Conservation (phyloP, 106 monocot species). For the Dendrobium nobile region DNA sequence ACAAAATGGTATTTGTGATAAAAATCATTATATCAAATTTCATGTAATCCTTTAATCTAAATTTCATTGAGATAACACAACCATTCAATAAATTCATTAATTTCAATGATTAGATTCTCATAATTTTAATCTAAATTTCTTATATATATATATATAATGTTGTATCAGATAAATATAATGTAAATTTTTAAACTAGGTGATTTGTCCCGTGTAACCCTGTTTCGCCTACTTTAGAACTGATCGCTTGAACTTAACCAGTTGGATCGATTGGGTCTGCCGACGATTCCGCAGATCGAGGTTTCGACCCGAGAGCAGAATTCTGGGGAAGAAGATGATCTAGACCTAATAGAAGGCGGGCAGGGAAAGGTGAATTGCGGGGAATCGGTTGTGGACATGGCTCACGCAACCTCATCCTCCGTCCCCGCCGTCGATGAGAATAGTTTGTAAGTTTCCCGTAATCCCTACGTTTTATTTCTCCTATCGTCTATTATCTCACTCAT, state of each 20-base stretch:
- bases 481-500: neutral
- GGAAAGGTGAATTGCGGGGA: neutral
- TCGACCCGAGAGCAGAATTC: neutral
- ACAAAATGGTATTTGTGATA: no score
- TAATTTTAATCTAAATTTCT: no score
- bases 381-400: conserved; percentile 12
- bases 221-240: no score
- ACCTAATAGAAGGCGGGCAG: neutral
- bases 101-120: no score
- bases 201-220: no score
- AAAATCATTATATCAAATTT: no score
- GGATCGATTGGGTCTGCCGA: neutral
- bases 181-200: no score
- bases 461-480: neutral
- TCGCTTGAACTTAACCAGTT: neutral
- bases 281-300: neutral
- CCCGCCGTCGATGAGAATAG: conserved; percentile 37
- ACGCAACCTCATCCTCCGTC: conserved; percentile 15
- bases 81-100: no score
- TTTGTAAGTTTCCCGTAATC: conserved; percentile 26
- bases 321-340: neutral
- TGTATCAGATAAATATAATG: no score
- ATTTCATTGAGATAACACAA: no score
- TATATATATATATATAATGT: no score
- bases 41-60: no score